phyloP scores from a whole-genome alignment of 1,284 basidiomycete species.

The Fereydounia khargensis region DNA sequence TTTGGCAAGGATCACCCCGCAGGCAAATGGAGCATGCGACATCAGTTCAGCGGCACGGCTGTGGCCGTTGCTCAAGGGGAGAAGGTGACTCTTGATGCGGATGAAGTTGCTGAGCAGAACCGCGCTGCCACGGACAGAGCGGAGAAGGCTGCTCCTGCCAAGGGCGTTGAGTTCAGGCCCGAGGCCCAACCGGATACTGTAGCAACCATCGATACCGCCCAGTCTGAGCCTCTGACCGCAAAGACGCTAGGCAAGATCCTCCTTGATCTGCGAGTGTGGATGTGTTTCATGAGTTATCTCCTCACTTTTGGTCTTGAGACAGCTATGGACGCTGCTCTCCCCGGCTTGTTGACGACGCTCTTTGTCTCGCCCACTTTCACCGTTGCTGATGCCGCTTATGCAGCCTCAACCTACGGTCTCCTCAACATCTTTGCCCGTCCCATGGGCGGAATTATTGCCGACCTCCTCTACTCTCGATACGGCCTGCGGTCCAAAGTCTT shows the following conservation, averaged over 20 bases:
- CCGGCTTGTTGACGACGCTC: conserved; percentile 61
- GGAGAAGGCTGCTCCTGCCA: conserved; percentile 20
- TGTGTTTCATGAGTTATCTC: conserved; percentile 64
- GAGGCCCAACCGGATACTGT: conserved; percentile 16
- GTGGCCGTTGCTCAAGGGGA: conserved; percentile 55
- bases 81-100: conserved; percentile 48
- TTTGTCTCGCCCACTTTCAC: conserved; percentile 58
- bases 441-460: conserved; percentile 63
- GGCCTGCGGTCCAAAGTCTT: conserved; percentile 65
- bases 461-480: conserved; percentile 61
- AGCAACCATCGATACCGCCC: conserved; percentile 60
- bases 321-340: conserved; percentile 65
- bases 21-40: conserved; percentile 65
- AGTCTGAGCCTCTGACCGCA: conserved; percentile 63
- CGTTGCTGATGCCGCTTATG: conserved; percentile 62
- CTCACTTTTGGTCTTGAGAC: conserved; percentile 65
- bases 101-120: conserved; percentile 52
- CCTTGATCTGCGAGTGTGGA: conserved; percentile 64
- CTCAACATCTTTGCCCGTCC: conserved; percentile 65
- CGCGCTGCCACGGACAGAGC: conserved; percentile 22
- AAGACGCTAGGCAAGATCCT: conserved; percentile 59
- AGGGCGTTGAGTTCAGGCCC: conserved; percentile 42
- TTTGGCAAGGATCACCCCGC: conserved; percentile 67
- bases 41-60: conserved; percentile 60
- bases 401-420: conserved; percentile 62